Base-by-base conservation (phyloP, 148 eudicot genomes). In the Gaultheria prostrata region DNA sequence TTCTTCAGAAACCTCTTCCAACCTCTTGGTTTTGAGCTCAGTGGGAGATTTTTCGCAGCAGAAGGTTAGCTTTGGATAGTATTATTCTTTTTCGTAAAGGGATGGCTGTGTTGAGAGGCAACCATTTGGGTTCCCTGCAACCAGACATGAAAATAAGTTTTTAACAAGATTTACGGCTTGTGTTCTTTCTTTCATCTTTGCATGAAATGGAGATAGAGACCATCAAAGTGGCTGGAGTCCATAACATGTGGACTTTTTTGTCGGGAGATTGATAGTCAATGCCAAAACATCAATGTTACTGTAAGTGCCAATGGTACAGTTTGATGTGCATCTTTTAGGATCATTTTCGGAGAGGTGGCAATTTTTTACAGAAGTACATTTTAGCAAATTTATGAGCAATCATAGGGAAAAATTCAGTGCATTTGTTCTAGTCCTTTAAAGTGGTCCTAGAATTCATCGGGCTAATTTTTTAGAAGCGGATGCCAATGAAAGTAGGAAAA, bases 111-210 rank as follows among this genome's bases (percentile, higher is more conserved):
- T 84, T 76, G 88, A 80, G 71, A 85, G 69, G 84, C 84, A 72
- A 35, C 54, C 24, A 73, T 24, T 50, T 33, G 86, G n/a, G 61
- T 82, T 89, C 80, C 90, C 94, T 93, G 90, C 83, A 88, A 84
- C 83, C 70, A 78, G 33, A 87, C 69, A 74, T 33, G 30, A 61
- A 75, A 61, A 51, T 57, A 21, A 12, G 71, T 46, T 75, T 76
- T 35, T 35, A 54, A 81, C 51, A 49, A 49, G 20, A 79, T 46
- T 82, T 43, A 28, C 2, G 2, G 28, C 17, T 46, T 33, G 46
- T 70, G n/a, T 70, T 30, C 17, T 14, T 12, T 17, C 14, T 43
- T 12, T 59, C 39, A 59, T 39, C 13, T 33, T 59, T 33, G 1
- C 65, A 54, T 26, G 18, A 78, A 78, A 14, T 79, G 51, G 69